phyloP scores from a whole-genome alignment of 2,329 filamentous ascomycete species.

The Colletotrichum theobromicola region DNA sequence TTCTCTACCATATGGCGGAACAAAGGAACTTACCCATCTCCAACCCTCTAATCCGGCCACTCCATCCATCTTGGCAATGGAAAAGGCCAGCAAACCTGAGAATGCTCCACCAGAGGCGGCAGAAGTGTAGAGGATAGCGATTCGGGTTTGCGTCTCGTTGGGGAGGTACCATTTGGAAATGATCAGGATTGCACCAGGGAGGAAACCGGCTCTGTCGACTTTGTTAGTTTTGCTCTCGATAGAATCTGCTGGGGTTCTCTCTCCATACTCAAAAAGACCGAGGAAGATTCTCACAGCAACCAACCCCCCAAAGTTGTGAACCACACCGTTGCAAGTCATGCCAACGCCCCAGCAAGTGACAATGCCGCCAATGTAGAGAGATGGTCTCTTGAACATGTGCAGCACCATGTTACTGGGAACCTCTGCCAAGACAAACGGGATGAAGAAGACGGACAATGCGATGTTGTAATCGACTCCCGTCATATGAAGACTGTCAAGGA shows the following conservation, averaged over 20 bases:
- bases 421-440: slow-evolving; percentile 60
- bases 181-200: slow-evolving; percentile 35
- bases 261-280: slow-evolving; percentile 38
- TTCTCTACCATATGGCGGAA: background rate
- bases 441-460: slow-evolving; percentile 65
- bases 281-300: slow-evolving; percentile 45
- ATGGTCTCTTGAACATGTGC: slow-evolving; percentile 43
- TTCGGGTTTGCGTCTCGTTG: slow-evolving; percentile 31
- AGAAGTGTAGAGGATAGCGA: slow-evolving; percentile 40
- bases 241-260: background rate
- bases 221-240: background rate
- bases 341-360: slow-evolving; percentile 41
- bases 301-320: slow-evolving; percentile 43
- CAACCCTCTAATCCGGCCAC: slow-evolving; percentile 46
- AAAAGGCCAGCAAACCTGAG: slow-evolving; percentile 48
- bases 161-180: slow-evolving; percentile 38
- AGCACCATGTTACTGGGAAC: slow-evolving; percentile 46
- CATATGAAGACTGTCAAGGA: slow-evolving; percentile 57
- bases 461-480: slow-evolving; percentile 63
- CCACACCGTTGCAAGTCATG: slow-evolving; percentile 41
- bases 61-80: slow-evolving; percentile 51
- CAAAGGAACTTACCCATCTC: slow-evolving; percentile 41
- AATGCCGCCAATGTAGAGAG: slow-evolving; percentile 44
- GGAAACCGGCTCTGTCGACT: slow-evolving; percentile 34
- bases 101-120: slow-evolving; percentile 46